phyloP scores from a whole-genome alignment of 2,329 filamentous ascomycete genomes.

The Claviceps purpurea region DNA sequence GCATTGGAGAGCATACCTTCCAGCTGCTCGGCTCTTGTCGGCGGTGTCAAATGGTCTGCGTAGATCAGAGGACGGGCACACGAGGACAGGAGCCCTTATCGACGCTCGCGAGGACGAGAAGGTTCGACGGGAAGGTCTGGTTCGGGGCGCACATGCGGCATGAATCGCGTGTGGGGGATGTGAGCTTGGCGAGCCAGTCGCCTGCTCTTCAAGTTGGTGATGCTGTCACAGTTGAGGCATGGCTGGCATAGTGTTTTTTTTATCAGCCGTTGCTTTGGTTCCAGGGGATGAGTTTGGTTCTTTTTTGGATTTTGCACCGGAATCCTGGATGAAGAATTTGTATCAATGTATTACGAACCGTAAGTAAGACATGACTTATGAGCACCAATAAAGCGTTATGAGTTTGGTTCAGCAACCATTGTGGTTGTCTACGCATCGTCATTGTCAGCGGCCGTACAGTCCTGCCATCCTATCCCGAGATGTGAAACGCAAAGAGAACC shows the following conservation, averaged over 20 bases:
- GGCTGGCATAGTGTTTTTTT: constrained; percentile 2
- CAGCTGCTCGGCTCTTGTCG: constrained; percentile 72
- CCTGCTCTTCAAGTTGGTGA: constrained; percentile 39
- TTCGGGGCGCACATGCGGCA: constrained; percentile 75
- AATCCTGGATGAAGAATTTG: neutral
- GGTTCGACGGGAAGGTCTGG: constrained; percentile 70
- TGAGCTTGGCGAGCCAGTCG: constrained; percentile 10
- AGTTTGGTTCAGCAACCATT: no score
- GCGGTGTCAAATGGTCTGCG: constrained; percentile 91
- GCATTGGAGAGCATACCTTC: constrained; percentile 51
- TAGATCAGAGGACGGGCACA: constrained; percentile 70
- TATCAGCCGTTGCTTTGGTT: neutral
- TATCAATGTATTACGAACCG: no score
- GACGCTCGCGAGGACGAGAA: constrained; percentile 75
- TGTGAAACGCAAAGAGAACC: no score
- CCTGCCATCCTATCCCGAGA: no score
- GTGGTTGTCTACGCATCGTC: no score
- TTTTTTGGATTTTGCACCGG: neutral
- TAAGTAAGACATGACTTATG: no score
- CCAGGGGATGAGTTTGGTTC: neutral
- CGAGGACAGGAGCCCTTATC: constrained; percentile 76
- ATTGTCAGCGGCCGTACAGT: no score
- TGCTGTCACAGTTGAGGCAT: constrained; percentile 15
- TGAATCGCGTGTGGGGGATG: constrained; percentile 9
- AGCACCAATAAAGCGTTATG: no score